These are phyloP conservation scores for Falciphora oryzae DNA, from an alignment of 2,329 filamentous ascomycete genomes.

Conservation along the genomic window DNA sequence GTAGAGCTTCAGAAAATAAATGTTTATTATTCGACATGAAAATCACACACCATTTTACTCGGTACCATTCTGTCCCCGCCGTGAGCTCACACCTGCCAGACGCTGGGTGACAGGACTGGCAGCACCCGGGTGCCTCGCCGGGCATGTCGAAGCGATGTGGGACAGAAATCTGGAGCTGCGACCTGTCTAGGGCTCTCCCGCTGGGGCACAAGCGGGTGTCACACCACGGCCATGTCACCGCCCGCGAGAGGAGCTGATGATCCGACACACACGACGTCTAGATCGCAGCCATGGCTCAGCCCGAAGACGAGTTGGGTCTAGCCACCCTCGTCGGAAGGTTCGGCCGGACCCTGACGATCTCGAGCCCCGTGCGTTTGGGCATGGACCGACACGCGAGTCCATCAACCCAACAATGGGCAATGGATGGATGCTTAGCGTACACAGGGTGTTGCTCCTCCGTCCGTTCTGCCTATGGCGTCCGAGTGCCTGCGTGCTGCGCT, in stretches of 20 bases:
- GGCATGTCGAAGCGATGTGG: neutral
- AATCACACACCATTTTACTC: neutral
- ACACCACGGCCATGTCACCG: neutral
- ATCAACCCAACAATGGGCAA: no score
- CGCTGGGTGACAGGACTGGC: no score
- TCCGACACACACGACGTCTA: neutral
- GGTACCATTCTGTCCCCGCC: neutral
- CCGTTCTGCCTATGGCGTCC: neutral
- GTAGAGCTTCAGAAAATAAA: neutral
- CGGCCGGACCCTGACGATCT: neutral
- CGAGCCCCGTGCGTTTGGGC: neutral
- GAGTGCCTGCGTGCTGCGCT: neutral
- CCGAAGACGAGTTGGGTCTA: no score
- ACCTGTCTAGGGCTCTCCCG: neutral
- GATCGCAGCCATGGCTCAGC: no score
- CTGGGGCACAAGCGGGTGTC: neutral
- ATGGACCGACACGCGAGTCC: no score
- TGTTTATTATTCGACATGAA: neutral
- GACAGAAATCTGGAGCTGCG: neutral
- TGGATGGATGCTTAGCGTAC: no score
- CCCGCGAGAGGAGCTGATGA: neutral
- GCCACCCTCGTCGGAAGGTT: neutral
- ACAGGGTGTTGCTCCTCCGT: no score
- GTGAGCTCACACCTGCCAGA: no score
- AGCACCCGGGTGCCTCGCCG: no score